Conservation (phyloP, 257 asterid species). For the Solanum paucissectum region DNA sequence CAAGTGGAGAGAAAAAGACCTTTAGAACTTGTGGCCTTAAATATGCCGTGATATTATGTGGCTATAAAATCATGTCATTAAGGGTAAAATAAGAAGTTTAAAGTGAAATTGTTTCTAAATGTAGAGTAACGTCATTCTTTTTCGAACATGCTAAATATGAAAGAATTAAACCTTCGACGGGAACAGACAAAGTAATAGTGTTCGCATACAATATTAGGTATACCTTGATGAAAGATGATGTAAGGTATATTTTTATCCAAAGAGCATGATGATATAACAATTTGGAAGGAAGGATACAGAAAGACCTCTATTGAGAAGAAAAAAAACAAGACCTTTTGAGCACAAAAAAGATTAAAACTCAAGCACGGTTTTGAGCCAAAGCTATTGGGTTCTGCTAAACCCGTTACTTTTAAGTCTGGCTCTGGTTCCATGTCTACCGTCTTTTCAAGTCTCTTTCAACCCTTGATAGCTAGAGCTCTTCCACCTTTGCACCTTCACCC, state of each 20-base stretch:
- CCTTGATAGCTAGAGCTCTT: not conserved
- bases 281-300: not conserved
- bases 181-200: not conserved
- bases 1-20: not conserved
- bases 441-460: not conserved
- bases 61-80: not conserved
- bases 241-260: not conserved
- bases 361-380: not conserved
- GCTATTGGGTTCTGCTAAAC: not conserved
- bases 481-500: not conserved
- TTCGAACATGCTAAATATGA: not conserved
- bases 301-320: not conserved
- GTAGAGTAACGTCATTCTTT: not conserved
- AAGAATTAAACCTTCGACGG: not conserved
- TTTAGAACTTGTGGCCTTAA: not conserved
- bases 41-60: not conserved
- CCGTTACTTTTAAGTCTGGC: not conserved
- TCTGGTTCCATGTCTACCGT: not conserved
- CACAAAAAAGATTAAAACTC: not conserved
- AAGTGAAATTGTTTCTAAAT: not conserved
- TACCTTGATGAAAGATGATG: not conserved
- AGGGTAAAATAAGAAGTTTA: not conserved
- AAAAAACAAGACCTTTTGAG: not conserved
- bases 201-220: not conserved
- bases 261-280: not conserved